These are phyloP conservation scores for Chalciporus pseudorubinellus DNA, from an alignment of 768 basidiomycete species.

Conservation along the genomic window DNA sequence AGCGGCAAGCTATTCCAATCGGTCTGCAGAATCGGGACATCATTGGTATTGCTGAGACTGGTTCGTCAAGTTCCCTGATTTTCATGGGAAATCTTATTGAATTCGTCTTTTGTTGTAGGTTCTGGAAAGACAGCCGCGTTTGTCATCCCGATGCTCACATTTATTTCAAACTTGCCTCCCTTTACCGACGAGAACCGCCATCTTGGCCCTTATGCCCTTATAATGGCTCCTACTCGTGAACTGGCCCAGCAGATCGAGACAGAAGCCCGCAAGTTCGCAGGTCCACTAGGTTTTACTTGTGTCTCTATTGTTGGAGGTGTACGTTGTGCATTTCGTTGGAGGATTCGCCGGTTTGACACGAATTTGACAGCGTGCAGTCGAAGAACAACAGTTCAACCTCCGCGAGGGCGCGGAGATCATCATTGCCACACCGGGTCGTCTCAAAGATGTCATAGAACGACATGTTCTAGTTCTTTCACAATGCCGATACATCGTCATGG, in stretches of 20 bases:
- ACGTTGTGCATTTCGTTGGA: constrained; percentile 15
- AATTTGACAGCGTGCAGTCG: constrained; percentile 69
- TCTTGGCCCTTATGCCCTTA: constrained; percentile 89
- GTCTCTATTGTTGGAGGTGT: constrained; percentile 99
- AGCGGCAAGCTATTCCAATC: constrained; percentile 98
- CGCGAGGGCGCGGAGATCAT: constrained; percentile 99
- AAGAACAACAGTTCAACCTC: constrained; percentile 97
- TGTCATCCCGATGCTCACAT: constrained; percentile 96
- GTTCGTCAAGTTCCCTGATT: constrained; percentile 39
- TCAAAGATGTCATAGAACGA: constrained; percentile 96
- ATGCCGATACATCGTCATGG: constrained; percentile 99
- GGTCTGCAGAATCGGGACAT: constrained; percentile 95
- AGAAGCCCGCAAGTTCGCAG: constrained; percentile 90
- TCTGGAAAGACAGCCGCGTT: constrained; percentile 99
- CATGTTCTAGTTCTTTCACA: constrained; percentile 94
- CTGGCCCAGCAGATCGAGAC: constrained; percentile 95
- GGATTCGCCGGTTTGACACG: constrained; percentile 12
- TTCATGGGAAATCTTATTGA: not conserved
- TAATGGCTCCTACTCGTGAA: constrained; percentile 96
- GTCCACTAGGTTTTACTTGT: constrained; percentile 85
- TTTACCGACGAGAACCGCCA: constrained; percentile 93
- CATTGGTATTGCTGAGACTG: constrained; percentile 98
- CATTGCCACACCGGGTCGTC: constrained; percentile 96
- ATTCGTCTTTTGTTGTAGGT: constrained; percentile 46
- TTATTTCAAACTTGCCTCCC: constrained; percentile 82